Evolutionary conservation across 805 yeast species (phyloP).

Genomic region (Komagataella pseudopastoris): DNA sequence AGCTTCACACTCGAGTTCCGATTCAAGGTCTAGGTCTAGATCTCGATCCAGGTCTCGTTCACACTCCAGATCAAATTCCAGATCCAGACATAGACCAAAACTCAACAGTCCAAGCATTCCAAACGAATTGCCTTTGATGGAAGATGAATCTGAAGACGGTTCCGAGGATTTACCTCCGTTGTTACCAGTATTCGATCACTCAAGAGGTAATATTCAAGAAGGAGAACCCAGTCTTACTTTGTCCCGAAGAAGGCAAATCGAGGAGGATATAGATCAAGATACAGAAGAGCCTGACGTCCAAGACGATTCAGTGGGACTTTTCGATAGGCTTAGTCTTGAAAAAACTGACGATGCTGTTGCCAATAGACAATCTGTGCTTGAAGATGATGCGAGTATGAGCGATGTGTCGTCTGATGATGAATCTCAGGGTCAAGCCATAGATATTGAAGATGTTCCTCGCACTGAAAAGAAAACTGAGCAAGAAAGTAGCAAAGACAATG

Average conservation of each 20-base stretch:
- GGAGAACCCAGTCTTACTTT: not conserved
- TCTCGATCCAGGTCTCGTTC: not conserved
- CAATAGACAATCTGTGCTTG: not conserved
- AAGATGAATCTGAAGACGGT: not conserved
- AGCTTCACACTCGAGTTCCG: not conserved
- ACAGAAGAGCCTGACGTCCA: not conserved
- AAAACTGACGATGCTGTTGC: not conserved
- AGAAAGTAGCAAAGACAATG: not conserved
- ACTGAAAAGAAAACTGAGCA: slow-evolving; percentile 1
- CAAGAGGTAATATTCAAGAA: not conserved
- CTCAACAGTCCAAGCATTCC: not conserved
- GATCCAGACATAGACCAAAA: not conserved
- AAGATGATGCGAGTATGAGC: not conserved
- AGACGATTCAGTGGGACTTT: not conserved
- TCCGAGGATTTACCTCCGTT: not conserved
- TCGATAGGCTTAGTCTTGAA: not conserved
- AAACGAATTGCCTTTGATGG: not conserved
- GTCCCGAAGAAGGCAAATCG: not conserved
- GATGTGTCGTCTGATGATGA: not conserved
- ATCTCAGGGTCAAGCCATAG: not conserved
- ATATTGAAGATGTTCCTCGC: not conserved
- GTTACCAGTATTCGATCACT: not conserved
- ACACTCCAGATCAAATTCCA: not conserved
- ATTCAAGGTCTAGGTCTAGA: not conserved
- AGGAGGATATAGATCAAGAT: not conserved